Conservation (phyloP, 2,329 filamentous ascomycete genomes). For the Cyphellophora europaea region DNA sequence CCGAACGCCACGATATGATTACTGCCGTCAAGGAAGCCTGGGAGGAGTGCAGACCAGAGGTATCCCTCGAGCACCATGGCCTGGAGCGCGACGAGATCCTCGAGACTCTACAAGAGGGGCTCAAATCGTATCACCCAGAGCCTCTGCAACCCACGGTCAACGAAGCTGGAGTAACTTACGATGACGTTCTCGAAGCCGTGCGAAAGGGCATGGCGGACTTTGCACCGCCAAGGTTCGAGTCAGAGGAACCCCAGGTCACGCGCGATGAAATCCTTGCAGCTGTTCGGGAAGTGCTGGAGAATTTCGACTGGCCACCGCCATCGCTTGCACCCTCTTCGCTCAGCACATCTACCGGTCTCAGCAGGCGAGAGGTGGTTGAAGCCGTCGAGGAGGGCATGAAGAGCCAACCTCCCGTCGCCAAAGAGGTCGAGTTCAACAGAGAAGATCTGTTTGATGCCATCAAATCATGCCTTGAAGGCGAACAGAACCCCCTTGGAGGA, state of each 20-base stretch:
- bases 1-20: conserved; percentile 75
- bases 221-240: conserved; percentile 61
- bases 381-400: conserved; percentile 52
- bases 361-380: conserved; percentile 44
- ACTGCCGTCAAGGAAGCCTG: conserved; percentile 81
- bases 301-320: conserved; percentile 65
- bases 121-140: conserved; percentile 59
- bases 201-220: conserved; percentile 80
- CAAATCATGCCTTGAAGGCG: conserved; percentile 46
- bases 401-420: conserved; percentile 31
- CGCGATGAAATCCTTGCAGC: conserved; percentile 76
- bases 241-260: conserved; percentile 55
- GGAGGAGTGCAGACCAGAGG: conserved; percentile 90
- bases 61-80: conserved; percentile 81
- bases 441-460: conserved; percentile 51
- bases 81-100: conserved; percentile 85
- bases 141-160: conserved; percentile 23
- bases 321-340: conserved; percentile 23
- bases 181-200: conserved; percentile 77
- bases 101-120: conserved; percentile 73
- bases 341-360: background rate
- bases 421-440: conserved; percentile 52
- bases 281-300: conserved; percentile 77
- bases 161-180: conserved; percentile 58
- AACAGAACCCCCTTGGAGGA: conserved; percentile 40